A percentile compares a stretch with the other conserved stretches of the same genome.
These are phyloP conservation scores for Cyberlindnera japonica DNA, from an alignment of 805 yeast genomes.

Conservation along the genomic window DNA sequence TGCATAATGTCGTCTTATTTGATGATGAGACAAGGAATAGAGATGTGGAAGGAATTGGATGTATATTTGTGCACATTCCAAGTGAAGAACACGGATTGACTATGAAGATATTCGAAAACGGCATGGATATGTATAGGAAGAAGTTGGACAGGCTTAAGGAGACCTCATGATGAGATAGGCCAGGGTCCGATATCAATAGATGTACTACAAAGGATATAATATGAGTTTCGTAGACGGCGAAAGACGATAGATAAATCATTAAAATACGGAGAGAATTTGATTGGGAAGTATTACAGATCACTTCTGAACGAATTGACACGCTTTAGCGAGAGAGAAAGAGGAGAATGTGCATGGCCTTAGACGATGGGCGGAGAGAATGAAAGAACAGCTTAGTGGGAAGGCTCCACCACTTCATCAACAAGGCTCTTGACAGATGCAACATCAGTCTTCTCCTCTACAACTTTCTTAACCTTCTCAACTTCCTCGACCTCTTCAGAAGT, in stretches of 20 bases:
- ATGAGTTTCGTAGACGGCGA: no score
- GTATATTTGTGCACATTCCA: conserved; percentile 60
- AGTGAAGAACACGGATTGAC: conserved; percentile 37
- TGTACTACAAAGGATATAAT: no score
- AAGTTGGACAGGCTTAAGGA: neutral
- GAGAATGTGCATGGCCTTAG: no score
- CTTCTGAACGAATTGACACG: no score
- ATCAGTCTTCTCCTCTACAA: conserved; percentile 1
- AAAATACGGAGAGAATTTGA: no score
- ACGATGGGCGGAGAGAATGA: no score
- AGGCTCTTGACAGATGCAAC: conserved; percentile 2
- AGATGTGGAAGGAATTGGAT: conserved; percentile 71
- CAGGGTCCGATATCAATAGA: neutral
- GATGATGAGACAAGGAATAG: conserved; percentile 79
- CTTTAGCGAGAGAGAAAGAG: no score
- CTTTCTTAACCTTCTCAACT: neutral
- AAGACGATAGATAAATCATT: no score
- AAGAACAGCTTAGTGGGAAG: no score
- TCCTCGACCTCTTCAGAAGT: no score
- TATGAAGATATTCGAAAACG: conserved; percentile 13
- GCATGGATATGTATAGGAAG: conserved; percentile 6
- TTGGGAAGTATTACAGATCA: no score
- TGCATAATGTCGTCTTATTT: conserved; percentile 42
- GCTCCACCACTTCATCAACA: conserved; percentile 5
- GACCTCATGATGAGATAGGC: neutral